Base-by-base conservation (phyloP, 331 rosid genomes). In the Rosa hybrid region DNA sequence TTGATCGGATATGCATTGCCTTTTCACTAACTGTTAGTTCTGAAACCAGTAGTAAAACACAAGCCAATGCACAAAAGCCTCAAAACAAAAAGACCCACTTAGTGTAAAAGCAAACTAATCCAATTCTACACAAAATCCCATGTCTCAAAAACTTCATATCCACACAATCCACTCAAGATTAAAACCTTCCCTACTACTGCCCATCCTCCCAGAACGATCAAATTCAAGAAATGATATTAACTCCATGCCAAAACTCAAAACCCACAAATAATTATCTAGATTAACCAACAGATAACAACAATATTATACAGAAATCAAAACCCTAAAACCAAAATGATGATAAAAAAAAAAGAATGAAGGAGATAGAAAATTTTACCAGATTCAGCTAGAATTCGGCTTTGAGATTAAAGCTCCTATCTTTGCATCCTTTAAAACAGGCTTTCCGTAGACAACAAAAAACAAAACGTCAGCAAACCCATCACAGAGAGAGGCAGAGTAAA, bases 381-480 rank as follows among this genome's bases (percentile, higher is more conserved):
- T 79, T 82, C 72, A 81, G 78, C 41, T 81, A 77, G 71, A 68
- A 74, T 7, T 23, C 21, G 75, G n/a, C 62, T 78, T 45, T 57
- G 39, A 56, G 71, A 39, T 86, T 78, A 59, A 56, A 82, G 79
- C 84, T 84, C 75, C 84, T 68, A 78, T 80, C 75, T 74, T 81
- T 65, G 69, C 48, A 8, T 23, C 21, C 75, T 74, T 81, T 65
- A 65, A 42, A 8, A 10, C 21, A 44, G 86, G 84, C 72, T 87
- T 84, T 68, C 68, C 14, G 42, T 17, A 67, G 72, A n/a, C 49
- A 83, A 75, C 49, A 82, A 68, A 54, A 30, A 27, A 63, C 69
- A 65, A 16, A 78, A 77, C 75, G 78, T 68, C 83, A 82, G 87
- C 84, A 79, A 72, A 54, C 75, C 68, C 82, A 38, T 75, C 81